Evolutionary conservation across 345 rosid species (phyloP).

Genomic region (Zanthoxylum bungeanum): DNA sequence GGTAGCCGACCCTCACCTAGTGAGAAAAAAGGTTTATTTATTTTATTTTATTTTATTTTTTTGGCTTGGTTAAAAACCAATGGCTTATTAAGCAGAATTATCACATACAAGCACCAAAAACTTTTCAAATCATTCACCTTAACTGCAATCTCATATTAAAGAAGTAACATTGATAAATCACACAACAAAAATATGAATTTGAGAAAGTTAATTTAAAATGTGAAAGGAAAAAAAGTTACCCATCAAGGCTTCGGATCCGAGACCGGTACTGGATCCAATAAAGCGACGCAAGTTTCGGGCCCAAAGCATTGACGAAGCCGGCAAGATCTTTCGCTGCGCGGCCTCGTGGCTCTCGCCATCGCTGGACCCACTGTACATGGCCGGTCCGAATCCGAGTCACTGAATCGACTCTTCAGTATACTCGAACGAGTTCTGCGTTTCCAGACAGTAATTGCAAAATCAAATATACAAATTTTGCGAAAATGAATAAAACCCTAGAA

Average conservation of each 20-base stretch:
- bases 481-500: not conserved
- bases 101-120: no score
- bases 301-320: conserved; percentile 95
- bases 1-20: no score
- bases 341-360: conserved; percentile 93
- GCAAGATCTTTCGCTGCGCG: conserved; percentile 86
- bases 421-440: conserved; percentile 6
- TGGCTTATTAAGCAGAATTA: no score
- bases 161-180: no score
- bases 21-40: no score
- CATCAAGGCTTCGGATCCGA: conserved; percentile 98
- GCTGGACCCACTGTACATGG: conserved; percentile 93
- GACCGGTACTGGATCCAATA: conserved; percentile 95
- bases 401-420: conserved; percentile 4
- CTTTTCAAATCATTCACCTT: no score
- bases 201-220: no score
- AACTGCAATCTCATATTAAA: no score
- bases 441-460: not conserved
- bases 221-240: conserved; percentile 37
- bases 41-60: no score
- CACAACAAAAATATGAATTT: no score
- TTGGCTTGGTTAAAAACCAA: no score
- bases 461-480: no score
- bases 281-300: conserved; percentile 87
- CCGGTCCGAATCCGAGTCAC: conserved; percentile 11